These are phyloP conservation scores for Biancaea sappan DNA, from an alignment of 306 rosid genomes.

Conservation along the genomic window DNA sequence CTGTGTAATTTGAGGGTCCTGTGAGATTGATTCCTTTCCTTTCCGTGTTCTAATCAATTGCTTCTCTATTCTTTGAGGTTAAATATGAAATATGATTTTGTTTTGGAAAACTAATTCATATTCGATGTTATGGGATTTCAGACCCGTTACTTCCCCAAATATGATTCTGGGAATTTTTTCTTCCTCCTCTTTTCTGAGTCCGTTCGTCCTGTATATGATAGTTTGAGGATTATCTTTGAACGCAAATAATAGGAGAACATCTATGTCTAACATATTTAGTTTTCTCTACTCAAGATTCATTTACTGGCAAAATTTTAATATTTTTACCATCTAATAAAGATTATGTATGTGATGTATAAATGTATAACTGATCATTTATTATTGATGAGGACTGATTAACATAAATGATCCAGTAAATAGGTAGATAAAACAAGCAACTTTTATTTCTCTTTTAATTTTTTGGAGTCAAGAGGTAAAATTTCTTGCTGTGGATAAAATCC, in stretches of 20 bases:
- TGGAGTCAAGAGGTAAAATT: background rate
- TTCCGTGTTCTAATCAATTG: background rate
- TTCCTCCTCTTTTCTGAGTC: background rate
- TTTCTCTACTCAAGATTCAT: constrained; percentile 12
- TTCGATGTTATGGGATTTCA: background rate
- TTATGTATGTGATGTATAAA: background rate
- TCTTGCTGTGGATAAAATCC: background rate
- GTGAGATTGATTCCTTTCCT: background rate
- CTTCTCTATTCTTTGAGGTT: background rate
- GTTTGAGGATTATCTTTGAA: background rate
- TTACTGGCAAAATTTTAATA: background rate
- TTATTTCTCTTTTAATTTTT: no score
- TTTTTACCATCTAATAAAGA: background rate
- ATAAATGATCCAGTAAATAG: background rate
- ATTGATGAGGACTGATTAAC: background rate
- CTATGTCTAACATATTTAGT: background rate
- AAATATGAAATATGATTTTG: background rate
- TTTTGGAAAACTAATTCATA: background rate
- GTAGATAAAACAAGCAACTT: background rate
- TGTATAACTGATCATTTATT: background rate
- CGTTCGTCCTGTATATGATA: background rate
- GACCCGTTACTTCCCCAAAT: background rate
- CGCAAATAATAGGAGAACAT: background rate
- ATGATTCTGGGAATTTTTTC: background rate
- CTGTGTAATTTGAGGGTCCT: background rate